phyloP scores from a whole-genome alignment of 176 grass and related monocot genomes.

The Triticum aestivum region DNA sequence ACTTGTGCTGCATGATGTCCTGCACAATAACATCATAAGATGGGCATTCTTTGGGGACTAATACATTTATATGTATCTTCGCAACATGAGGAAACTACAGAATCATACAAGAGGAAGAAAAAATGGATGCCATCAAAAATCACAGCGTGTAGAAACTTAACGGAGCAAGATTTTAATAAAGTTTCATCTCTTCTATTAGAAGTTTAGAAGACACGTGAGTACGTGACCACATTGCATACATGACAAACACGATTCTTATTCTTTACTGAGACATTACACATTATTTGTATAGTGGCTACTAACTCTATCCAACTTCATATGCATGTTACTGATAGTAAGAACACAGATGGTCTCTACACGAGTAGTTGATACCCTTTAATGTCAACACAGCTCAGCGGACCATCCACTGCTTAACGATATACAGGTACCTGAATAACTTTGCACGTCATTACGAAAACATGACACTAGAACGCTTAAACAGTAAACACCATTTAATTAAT shows the following conservation, averaged over 20 bases:
- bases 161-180: neutral
- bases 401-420: neutral
- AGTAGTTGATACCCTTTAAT: constrained; percentile 1
- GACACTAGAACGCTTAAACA: constrained; percentile 14
- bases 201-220: neutral
- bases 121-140: neutral
- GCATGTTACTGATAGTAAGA: neutral
- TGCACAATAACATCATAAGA: constrained; percentile 43
- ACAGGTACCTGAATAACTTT: neutral
- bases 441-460: neutral
- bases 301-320: neutral
- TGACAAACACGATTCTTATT: neutral
- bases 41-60: neutral
- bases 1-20: constrained; percentile 98
- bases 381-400: neutral
- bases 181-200: neutral
- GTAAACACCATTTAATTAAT: constrained; percentile 13
- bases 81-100: neutral
- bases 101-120: constrained; percentile 23
- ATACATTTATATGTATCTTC: neutral
- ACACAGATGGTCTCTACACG: neutral
- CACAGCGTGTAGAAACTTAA: neutral
- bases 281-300: neutral
- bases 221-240: neutral
- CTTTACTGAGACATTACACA: neutral